These are phyloP conservation scores for Anthoceros angustus DNA, from an alignment of 225 moss, liverwort and hornwort species.

Conservation along the genomic window DNA sequence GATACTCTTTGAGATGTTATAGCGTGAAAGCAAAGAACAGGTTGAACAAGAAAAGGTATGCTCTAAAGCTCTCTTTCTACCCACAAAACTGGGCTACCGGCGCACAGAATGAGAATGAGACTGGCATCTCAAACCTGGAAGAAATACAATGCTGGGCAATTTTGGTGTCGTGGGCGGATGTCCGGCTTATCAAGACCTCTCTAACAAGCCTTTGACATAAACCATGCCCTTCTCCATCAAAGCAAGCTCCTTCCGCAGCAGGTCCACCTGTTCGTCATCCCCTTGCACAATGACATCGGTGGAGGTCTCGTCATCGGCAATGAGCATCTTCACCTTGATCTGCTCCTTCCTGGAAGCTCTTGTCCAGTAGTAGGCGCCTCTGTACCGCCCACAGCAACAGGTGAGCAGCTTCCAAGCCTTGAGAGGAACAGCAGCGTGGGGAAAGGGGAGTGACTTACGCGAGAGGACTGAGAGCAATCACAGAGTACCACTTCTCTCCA, in stretches of 20 bases:
- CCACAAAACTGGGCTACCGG: too few relatives aligned
- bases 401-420: neutral
- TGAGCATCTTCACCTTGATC: constrained; percentile 84
- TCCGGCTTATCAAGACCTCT: constrained; percentile 23
- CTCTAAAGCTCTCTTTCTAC: too few relatives aligned
- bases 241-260: constrained; percentile 66
- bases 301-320: constrained; percentile 69
- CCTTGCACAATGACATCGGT: constrained; percentile 81
- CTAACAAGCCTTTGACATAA: constrained; percentile 79
- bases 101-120: too few relatives aligned
- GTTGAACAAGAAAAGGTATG: too few relatives aligned
- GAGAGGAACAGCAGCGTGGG: neutral
- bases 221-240: constrained; percentile 99
- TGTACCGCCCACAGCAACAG: constrained; percentile 15
- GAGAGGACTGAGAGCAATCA: constrained; percentile 83
- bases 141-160: too few relatives aligned
- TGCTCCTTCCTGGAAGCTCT: constrained; percentile 83
- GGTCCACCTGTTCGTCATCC: constrained; percentile 86
- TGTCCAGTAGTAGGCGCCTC: constrained; percentile 89
- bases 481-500: constrained; percentile 68
- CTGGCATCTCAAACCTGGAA: too few relatives aligned
- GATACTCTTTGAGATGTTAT: too few relatives aligned
- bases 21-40: too few relatives aligned
- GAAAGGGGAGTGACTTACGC: constrained; percentile 38
- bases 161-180: too few relatives aligned